These are phyloP conservation scores for Tylopilus balloui DNA, from an alignment of 768 basidiomycete species.

Conservation along the genomic window DNA sequence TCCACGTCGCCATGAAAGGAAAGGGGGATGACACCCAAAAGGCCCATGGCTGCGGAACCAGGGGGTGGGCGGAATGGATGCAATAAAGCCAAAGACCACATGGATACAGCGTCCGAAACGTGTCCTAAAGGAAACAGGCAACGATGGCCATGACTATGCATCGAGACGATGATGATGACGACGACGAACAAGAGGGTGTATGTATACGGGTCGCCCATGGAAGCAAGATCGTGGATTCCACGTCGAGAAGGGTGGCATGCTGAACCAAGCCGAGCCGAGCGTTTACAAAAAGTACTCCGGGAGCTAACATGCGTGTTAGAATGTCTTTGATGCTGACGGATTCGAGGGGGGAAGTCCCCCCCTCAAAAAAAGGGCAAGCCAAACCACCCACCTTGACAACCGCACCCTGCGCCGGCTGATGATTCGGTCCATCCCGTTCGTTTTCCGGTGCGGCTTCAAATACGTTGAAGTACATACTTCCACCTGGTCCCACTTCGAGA, in stretches of 20 bases:
- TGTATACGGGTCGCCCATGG: not conserved
- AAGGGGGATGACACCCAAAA: not conserved
- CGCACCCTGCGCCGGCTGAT: slow-evolving; percentile 69
- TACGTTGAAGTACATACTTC: slow-evolving; percentile 89
- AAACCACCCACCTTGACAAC: slow-evolving; percentile 56
- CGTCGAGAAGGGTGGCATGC: not conserved
- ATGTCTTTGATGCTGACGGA: not conserved
- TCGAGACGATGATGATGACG: slow-evolving; percentile 2
- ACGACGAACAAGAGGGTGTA: not conserved
- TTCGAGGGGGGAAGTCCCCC: not conserved
- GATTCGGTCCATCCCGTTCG: slow-evolving; percentile 82
- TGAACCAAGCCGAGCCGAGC: not conserved
- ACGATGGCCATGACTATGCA: slow-evolving; percentile 5
- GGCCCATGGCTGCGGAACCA: not conserved
- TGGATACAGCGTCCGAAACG: slow-evolving; percentile 5
- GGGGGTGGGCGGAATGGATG: not conserved
- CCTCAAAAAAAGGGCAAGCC: not conserved
- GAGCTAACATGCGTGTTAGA: slow-evolving; percentile 40
- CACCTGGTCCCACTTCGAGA: slow-evolving; percentile 89
- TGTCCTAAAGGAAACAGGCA: not conserved
- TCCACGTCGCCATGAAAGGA: not conserved
- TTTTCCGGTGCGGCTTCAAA: slow-evolving; percentile 99
- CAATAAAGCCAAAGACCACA: not conserved
- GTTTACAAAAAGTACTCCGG: slow-evolving; percentile 73
- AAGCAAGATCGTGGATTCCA: slow-evolving; percentile 8